Evolutionary conservation across 148 eudicot genomes (phyloP).

Genomic region (Camellia granthamiana): DNA sequence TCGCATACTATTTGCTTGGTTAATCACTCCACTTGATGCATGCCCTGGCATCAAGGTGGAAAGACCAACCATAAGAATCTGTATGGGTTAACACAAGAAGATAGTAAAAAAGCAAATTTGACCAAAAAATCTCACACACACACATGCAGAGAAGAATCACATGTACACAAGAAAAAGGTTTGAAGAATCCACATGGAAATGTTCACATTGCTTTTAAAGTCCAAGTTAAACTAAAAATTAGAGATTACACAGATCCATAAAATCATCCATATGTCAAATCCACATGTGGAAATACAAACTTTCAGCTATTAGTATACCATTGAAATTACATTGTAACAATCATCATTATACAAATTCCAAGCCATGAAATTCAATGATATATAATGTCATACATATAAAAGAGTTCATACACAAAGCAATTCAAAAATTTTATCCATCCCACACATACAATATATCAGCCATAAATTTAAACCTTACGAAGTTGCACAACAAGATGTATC

Average conservation of each 20-base stretch:
- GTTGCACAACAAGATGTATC: not conserved
- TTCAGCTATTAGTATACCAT: not conserved
- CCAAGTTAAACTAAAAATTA: not conserved
- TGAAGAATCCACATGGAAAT: not conserved
- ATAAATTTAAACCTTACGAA: not conserved
- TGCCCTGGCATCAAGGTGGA: not conserved
- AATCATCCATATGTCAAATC: not conserved
- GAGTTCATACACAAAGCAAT: not conserved
- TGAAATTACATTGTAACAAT: not conserved
- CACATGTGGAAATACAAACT: slow-evolving; percentile 7
- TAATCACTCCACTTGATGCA: not conserved
- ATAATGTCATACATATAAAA: not conserved
- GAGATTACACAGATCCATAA: not conserved
- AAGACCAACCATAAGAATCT: too few species aligned
- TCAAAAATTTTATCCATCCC: not conserved
- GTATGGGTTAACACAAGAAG: not conserved
- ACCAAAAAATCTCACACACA: not conserved
- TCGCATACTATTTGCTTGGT: not conserved
- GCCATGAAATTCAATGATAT: not conserved
- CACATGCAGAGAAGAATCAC: not conserved
- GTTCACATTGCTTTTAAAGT: not conserved
- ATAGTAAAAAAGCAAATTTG: not conserved
- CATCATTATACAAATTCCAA: not conserved
- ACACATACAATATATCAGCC: not conserved
- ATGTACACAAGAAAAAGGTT: not conserved